Base-by-base conservation (phyloP, 192 early-diverging fungal genomes). In the Entophlyctis luteolus region DNA sequence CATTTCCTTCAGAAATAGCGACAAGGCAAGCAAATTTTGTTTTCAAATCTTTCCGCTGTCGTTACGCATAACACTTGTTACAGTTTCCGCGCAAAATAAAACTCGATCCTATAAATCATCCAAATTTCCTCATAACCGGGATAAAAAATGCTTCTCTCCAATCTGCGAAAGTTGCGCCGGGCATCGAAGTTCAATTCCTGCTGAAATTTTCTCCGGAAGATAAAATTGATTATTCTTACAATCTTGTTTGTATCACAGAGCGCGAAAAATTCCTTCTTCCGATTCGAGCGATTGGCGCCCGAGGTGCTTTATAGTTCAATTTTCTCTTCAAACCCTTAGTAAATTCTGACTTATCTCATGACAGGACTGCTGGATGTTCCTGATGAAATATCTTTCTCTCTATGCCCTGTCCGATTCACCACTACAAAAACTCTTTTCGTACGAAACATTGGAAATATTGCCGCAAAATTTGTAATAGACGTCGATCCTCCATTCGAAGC, bases 211-310 rank as follows among this genome's bases (percentile, higher is more conserved):
- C 58, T 3, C 85, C 85, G 16, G 85, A 86, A 66, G 79, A 78
- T 27, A 53, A 70, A 23, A 52, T 72, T 18, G 85, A 87, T 54
- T 86, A 86, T 62, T 32, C 25, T 3, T 78, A 73, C 45, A 70
- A 86, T 33, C 56, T 87, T 5, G 76, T 87, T 20, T 87, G 83
- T 74, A 60, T 72, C 14, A 82, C 85, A 10, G 85, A 87, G 39
- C 55, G 85, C 10, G 85, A 87, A 72, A 80, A 72, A 42, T 87
- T 87, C 55, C 14, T 81, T 23, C 74, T 87, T 8, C 85, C 85
- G 0, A 79, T 87, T 25, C 32, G 67, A 20, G 79, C 76, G 5
- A 72, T 77, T 46, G 83, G 85, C 1, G 76, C 78, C 3, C 58
- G 85, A 59, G 83, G 83, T 84, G 37, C 10, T 20, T 52, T 60